Evolutionary conservation across 2,329 filamentous ascomycete species (phyloP), one percentile per base, ranked within the genome.

Genomic region (Fusarium tupiense): DNA sequence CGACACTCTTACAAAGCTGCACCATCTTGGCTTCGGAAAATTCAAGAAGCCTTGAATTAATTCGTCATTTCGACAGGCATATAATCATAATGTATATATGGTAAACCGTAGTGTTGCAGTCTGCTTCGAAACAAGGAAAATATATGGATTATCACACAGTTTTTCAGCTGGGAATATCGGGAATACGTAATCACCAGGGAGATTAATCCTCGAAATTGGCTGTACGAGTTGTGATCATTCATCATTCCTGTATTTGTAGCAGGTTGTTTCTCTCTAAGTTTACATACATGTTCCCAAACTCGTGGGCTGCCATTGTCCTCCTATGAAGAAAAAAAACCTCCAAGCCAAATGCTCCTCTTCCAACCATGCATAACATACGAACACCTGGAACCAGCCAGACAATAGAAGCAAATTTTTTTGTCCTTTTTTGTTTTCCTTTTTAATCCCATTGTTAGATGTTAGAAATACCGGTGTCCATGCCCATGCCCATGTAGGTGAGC

Each of bases 401-500:
- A 71, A 54, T 61, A 69, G 72, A 80, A 75, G 70, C 63, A 66
- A 58, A 66, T 66, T 31, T 64, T 71, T 75, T 75, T 72, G 58
- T 57, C 50, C 40, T 47, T 61, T 54, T 61, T 63, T 64, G 40
- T 44, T 58, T 64, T 62, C 44, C 38, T 58, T 43, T 64, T 59
- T 68, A 46, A 58, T 73, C 61, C 50, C 33, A 66, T 52, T 58
- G 49, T 38, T 64, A 69, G 54, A 73, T 67, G 60, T 57, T 77
- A 79, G 62, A 78, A 56, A 73, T 78, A 79, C 22, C 70, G 73
- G 41, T 77, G 80, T 41, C 75, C 76, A 61, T 83, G 82, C 6
- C 82, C 80, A 77, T 83, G 82, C 12, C 82, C 80, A 78, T 85
- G 84, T 41, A 83, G 71, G 68, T 85, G 83, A 41, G 70, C 77